Percentiles rank a stretch among this genome's conserved stretches.
These are phyloP conservation scores for Davidsoniella neocaledoniae DNA, from an alignment of 2,329 filamentous ascomycete genomes.

Conservation along the genomic window DNA sequence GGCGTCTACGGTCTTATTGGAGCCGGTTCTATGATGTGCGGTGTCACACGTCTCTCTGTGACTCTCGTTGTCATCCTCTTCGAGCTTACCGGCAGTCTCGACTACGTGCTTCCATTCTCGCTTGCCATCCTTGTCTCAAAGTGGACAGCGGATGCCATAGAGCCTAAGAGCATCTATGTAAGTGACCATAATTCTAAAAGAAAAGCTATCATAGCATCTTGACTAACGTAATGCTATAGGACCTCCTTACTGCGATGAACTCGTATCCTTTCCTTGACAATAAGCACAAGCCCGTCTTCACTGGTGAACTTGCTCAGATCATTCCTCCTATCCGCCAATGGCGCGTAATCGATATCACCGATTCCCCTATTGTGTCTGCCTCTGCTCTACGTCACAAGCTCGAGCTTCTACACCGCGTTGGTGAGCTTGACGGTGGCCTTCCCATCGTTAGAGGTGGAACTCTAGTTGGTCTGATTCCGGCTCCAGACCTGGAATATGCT, in stretches of 20 bases:
- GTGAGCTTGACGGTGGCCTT: slow-evolving; percentile 82
- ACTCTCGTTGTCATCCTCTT: slow-evolving; percentile 92
- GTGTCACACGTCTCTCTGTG: slow-evolving; percentile 82
- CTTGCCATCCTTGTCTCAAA: slow-evolving; percentile 87
- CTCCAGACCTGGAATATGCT: slow-evolving; percentile 83
- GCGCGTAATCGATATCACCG: slow-evolving; percentile 75
- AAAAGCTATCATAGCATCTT: background rate
- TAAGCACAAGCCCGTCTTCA: slow-evolving; percentile 83
- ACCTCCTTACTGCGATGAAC: slow-evolving; percentile 91
- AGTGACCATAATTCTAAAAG: slow-evolving; percentile 18
- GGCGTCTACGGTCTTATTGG: slow-evolving; percentile 94
- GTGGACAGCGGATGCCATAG: slow-evolving; percentile 91
- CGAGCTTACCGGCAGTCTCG: slow-evolving; percentile 82
- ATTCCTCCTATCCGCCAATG: slow-evolving; percentile 58
- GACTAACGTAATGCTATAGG: slow-evolving; percentile 27
- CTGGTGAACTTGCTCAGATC: slow-evolving; percentile 74
- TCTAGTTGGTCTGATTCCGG: slow-evolving; percentile 80
- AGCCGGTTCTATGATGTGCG: slow-evolving; percentile 94
- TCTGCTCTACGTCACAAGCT: slow-evolving; percentile 63
- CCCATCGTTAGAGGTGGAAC: slow-evolving; percentile 67
- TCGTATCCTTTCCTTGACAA: slow-evolving; percentile 95
- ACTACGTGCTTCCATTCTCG: slow-evolving; percentile 91
- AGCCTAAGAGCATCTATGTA: slow-evolving; percentile 85
- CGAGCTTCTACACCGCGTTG: slow-evolving; percentile 62
- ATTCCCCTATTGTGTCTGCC: slow-evolving; percentile 64